phyloP scores from a whole-genome alignment of 2,329 filamentous ascomycete species.

The Cladosporium velox region DNA sequence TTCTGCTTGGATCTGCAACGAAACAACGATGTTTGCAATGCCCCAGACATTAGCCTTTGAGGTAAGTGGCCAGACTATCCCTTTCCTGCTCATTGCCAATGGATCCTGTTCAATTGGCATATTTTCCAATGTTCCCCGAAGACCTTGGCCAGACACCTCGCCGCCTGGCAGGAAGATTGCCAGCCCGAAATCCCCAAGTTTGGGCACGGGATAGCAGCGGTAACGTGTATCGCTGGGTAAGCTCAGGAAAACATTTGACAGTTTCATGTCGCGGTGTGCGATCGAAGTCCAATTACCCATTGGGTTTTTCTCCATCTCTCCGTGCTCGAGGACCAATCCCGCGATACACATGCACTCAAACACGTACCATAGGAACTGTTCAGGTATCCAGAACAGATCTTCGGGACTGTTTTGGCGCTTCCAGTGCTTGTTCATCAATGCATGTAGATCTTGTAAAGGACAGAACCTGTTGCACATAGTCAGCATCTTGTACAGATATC shows the following conservation, averaged over 20 bases:
- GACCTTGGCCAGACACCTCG: not conserved
- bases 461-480: not conserved
- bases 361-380: slow-evolving; percentile 25
- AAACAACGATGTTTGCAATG: not conserved
- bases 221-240: slow-evolving; percentile 5
- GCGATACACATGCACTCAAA: slow-evolving; percentile 23
- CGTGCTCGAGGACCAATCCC: slow-evolving; percentile 24
- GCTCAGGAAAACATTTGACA: slow-evolving; percentile 21
- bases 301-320: slow-evolving; percentile 3
- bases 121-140: not conserved
- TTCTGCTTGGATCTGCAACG: not conserved
- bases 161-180: slow-evolving; percentile 1
- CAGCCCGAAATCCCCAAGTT: slow-evolving; percentile 24
- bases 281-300: slow-evolving; percentile 21
- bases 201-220: slow-evolving; percentile 20
- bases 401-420: not conserved
- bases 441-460: not conserved
- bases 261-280: slow-evolving; percentile 26
- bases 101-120: not conserved
- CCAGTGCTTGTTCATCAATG: not conserved
- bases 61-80: not conserved
- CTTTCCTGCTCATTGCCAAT: not conserved
- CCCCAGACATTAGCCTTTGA: slow-evolving; percentile 11
- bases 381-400: not conserved
- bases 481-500: no score